These are phyloP conservation scores for Diaporthe aspalathi DNA, from an alignment of 2,329 filamentous ascomycete species.

Conservation along the genomic window DNA sequence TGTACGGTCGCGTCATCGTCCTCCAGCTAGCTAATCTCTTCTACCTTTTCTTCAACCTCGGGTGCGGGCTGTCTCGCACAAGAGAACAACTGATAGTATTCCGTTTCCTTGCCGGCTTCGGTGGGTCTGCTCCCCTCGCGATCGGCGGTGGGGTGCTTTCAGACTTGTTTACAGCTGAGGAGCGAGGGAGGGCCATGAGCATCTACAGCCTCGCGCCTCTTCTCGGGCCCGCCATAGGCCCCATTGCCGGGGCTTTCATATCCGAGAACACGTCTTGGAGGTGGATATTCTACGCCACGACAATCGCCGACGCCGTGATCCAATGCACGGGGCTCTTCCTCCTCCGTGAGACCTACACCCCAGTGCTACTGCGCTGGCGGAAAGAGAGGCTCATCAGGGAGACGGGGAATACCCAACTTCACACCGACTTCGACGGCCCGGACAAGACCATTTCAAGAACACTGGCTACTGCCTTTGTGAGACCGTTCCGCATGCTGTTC, in stretches of 20 bases:
- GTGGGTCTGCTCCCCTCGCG: constrained; percentile 65
- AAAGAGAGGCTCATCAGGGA: constrained; percentile 67
- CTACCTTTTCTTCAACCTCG: constrained; percentile 66
- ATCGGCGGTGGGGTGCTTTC: constrained; percentile 60
- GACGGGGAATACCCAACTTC: constrained; percentile 63
- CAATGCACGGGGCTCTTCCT: constrained; percentile 69
- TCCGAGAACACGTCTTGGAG: constrained; percentile 74
- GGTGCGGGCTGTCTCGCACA: constrained; percentile 62
- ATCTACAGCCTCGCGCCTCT: constrained; percentile 73
- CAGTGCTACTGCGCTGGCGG: constrained; percentile 65
- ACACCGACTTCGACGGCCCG: constrained; percentile 65
- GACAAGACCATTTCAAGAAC: constrained; percentile 47
- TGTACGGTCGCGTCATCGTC: constrained; percentile 65
- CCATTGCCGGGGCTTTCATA: constrained; percentile 75
- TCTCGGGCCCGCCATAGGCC: constrained; percentile 73
- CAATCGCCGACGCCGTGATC: constrained; percentile 70
- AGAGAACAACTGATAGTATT: constrained; percentile 67
- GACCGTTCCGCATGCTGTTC: constrained; percentile 63
- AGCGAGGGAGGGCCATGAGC: constrained; percentile 71
- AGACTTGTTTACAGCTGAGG: constrained; percentile 66
- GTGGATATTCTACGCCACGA: constrained; percentile 78
- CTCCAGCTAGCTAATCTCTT: constrained; percentile 66
- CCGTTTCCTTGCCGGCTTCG: constrained; percentile 68
- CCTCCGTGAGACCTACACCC: constrained; percentile 74
- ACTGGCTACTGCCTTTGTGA: constrained; percentile 54